Evolutionary conservation across 352 stramenopile species (phyloP), one percentile per base, ranked within the genome.

Genomic region (Pythium utonaiense): DNA sequence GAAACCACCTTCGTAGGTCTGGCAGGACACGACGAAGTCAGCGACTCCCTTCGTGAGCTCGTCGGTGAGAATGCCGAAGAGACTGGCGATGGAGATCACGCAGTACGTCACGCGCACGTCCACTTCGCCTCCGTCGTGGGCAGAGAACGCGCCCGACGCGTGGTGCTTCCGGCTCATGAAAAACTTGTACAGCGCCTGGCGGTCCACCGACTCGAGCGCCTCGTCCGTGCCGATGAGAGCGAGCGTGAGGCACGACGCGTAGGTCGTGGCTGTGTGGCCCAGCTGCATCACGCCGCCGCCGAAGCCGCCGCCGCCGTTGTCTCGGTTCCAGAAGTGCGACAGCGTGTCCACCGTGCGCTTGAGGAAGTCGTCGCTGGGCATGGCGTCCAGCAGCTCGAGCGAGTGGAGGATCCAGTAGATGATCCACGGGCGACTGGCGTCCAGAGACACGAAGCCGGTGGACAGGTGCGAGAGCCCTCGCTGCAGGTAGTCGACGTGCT

Each of bases 1-100:
- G 70, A 98, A 98, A 14, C 98, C 97, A 16, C 98, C 97, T 74
- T 99, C 97, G 70, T 98, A 99, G 8, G 95, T 99, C 80, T 99
- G 97, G 66, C 96, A 99, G 3, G 74, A 80, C 17, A 87, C 53
- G 3, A 96, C 70, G 62, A 84, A 96, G 34, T 96, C 77, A 3
- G 83, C 78, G 3, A 95, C 86, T n/a, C 85, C 79, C 27, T 64
- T 57, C 21, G 76, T 83, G 10, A 98, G 71, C 48, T 98, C 79
- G 3, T 91, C 80, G 13, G 89, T 98, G 6, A 98, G 65, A 45
- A 99, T 88, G 47, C 96, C 94, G 25, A 95, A 88, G 19, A 99
- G 77, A 45, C 78, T 88, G 16, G 93, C 88, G 53, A 98, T 95
- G n/a, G 79, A 90, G 59, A 99, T 76, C 38, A 98, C 87, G 30